Percentiles rank a stretch among this genome's conserved stretches.
These are phyloP conservation scores for Starmerella floricola DNA, from an alignment of 805 yeast species.

Conservation along the genomic window DNA sequence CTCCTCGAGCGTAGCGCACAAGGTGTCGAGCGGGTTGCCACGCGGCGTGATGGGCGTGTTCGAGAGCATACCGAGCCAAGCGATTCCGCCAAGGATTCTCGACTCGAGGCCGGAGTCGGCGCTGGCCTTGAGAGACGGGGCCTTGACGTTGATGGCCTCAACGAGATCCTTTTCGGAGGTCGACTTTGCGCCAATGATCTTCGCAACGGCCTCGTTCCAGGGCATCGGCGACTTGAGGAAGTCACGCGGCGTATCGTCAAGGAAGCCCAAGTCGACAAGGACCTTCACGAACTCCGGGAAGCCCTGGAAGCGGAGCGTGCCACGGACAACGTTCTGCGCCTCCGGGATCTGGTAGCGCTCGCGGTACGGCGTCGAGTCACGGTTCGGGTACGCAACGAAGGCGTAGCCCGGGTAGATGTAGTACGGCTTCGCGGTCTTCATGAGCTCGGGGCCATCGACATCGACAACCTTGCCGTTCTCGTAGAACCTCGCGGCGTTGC, in stretches of 20 bases:
- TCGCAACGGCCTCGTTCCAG: slow-evolving; percentile 82
- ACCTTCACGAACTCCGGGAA: slow-evolving; percentile 97
- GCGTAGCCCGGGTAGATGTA: slow-evolving; percentile 92
- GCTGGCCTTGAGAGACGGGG: slow-evolving; percentile 41
- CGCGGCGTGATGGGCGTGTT: slow-evolving; percentile 67
- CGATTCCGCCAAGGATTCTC: slow-evolving; percentile 76
- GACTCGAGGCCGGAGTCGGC: slow-evolving; percentile 69
- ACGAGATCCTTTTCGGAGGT: slow-evolving; percentile 58
- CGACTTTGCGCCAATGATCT: slow-evolving; percentile 63
- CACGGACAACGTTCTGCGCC: slow-evolving; percentile 93
- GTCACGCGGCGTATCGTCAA: slow-evolving; percentile 60
- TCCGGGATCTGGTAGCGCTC: slow-evolving; percentile 91
- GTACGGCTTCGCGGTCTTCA: slow-evolving; percentile 92
- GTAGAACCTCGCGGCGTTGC: slow-evolving; percentile 86
- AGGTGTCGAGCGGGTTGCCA: slow-evolving; percentile 88
- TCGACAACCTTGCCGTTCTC: slow-evolving; percentile 71
- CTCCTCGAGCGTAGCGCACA: slow-evolving; percentile 91
- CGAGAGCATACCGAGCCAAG: slow-evolving; percentile 89
- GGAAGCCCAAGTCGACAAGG: slow-evolving; percentile 84
- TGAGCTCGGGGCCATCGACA: slow-evolving; percentile 77
- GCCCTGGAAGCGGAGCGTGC: slow-evolving; percentile 95
- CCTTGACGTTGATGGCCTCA: slow-evolving; percentile 61
- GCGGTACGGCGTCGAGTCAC: slow-evolving; percentile 90
- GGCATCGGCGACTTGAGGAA: slow-evolving; percentile 44
- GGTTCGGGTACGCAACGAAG: slow-evolving; percentile 91